Evolutionary conservation across 257 asterid genomes (phyloP), one percentile per base, ranked within the genome.

Genomic region (Gentiana dahurica): DNA sequence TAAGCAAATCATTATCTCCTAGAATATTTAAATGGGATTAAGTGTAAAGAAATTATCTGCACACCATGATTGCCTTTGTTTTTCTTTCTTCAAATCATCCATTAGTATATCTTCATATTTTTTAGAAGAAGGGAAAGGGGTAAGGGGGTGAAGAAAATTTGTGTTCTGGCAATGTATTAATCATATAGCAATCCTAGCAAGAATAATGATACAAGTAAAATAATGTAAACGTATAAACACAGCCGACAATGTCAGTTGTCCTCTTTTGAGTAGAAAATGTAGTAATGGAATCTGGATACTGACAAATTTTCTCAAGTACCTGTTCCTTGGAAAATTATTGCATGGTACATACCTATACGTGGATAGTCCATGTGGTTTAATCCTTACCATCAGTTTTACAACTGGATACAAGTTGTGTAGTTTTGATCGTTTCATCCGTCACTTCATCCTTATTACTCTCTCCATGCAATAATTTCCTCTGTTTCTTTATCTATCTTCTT

Each of bases 171-270:
- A 24, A 24, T 24, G 46, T 10, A 59, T 57, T 61, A 73, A 68
- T 68, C 75, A 68, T 65, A 64, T 61, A 36, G 53, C 12, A 39
- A 37, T 39, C 58, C 43, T 51, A 39, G 11, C n/a, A 13, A 68
- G 53, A 65, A 44, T 46, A 60, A 56, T 12, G 36, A 13, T 45
- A 52, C 10, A 15, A 59, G 60, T 55, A 68, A 56, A 58, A 58
- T 58, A 65, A 34, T 48, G 49, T 55, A 60, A 53, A 58, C 63
- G 54, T 74, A 61, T 63, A 51, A 56, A 45, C 50, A 38, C 62
- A 60, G 65, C 74, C 80, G 76, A 74, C 73, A 74, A 41, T 69
- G 70, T 11, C 73, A 69, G 63, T 46, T 55, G 70, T 74, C 70
- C 51, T 66, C 66, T 59, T 38, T 57, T 49, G 53, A 60, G 37